These are phyloP conservation scores for Rhodocollybia butyracea DNA, from an alignment of 768 basidiomycete species.

Conservation along the genomic window DNA sequence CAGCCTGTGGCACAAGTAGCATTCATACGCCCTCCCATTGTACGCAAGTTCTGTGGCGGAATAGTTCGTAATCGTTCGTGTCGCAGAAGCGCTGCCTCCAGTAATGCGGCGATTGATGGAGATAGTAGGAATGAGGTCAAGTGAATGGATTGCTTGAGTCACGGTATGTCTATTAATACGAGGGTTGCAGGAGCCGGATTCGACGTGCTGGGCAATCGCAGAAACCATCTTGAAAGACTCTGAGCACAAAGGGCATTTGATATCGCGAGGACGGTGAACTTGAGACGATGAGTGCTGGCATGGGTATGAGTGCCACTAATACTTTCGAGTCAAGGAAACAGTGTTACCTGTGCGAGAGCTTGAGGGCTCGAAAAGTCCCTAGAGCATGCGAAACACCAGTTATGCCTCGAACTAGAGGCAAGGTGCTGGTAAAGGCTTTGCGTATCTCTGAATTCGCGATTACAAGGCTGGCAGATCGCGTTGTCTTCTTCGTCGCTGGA, in stretches of 20 bases:
- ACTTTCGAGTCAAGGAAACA: background rate
- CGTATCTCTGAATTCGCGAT: constrained; percentile 18
- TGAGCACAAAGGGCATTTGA: constrained; percentile 31
- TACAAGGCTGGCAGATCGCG: constrained; percentile 20
- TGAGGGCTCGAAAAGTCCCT: constrained; percentile 20
- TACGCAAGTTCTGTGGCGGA: constrained; percentile 32
- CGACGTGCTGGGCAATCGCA: constrained; percentile 36
- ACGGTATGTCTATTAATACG: constrained; percentile 34
- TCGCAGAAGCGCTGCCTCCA: constrained; percentile 6
- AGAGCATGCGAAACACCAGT: constrained; percentile 32
- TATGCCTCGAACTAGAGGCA: constrained; percentile 19
- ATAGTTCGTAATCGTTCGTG: constrained; percentile 19
- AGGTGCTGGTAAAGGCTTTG: constrained; percentile 19
- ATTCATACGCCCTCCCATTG: constrained; percentile 38
- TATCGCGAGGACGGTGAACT: constrained; percentile 20
- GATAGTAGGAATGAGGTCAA: constrained; percentile 32
- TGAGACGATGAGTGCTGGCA: constrained; percentile 24
- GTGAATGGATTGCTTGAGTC: constrained; percentile 27
- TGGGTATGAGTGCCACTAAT: background rate
- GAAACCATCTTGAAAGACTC: constrained; percentile 31
- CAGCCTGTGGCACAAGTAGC: constrained; percentile 34
- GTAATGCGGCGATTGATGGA: constrained; percentile 28
- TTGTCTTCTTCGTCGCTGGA: constrained; percentile 7
- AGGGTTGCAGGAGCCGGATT: constrained; percentile 31
- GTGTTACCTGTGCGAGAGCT: constrained; percentile 19